These are phyloP conservation scores for Eutrema japonicum DNA, from an alignment of 345 rosid species.

Conservation along the genomic window DNA sequence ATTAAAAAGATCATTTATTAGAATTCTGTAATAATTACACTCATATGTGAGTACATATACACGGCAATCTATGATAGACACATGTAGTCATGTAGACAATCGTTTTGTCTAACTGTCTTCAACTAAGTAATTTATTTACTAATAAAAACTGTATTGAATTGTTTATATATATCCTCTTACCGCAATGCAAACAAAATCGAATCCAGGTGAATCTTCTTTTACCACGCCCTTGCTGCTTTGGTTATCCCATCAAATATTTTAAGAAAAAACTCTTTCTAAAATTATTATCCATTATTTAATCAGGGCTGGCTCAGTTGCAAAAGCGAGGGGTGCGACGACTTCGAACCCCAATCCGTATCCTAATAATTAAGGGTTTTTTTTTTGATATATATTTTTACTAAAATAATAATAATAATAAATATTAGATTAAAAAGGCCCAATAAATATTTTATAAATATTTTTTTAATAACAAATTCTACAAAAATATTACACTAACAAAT, in stretches of 20 bases:
- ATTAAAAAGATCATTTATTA: neutral
- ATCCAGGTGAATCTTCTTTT: conserved; percentile 42
- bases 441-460: no score
- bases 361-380: no score
- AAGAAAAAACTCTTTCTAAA: neutral
- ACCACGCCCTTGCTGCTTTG: conserved; percentile 38
- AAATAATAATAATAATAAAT: no score
- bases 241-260: conserved; percentile 15
- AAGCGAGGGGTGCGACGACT: no score
- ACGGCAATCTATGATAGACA: conserved; percentile 20
- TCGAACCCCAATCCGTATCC: no score
- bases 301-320: no score
- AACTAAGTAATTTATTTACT: neutral
- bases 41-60: neutral
- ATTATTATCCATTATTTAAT: neutral
- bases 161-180: neutral
- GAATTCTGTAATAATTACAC: neutral
- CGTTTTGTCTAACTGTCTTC: conserved; percentile 30
- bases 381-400: no score
- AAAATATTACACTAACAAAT: no score
- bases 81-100: conserved; percentile 14
- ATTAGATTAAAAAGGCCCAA: no score
- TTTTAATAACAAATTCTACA: no score
- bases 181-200: conserved; percentile 33
- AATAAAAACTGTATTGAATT: neutral